phyloP scores from a whole-genome alignment of 106 monocot genomes.

The Dactylorhiza incarnata region DNA sequence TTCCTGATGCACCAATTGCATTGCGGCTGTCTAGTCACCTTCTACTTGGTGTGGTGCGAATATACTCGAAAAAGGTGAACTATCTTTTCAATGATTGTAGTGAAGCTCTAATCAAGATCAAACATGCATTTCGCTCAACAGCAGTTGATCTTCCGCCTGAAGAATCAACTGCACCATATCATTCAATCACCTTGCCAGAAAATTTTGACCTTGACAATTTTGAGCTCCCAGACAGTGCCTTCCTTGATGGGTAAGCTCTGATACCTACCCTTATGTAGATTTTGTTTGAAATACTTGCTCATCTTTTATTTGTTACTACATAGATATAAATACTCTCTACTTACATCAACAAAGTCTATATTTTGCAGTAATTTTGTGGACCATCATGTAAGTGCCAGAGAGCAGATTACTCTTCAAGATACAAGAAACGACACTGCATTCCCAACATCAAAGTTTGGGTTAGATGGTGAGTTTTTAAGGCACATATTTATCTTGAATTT shows the following conservation, averaged over 20 bases:
- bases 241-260: constrained; percentile 54
- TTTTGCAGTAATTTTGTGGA: constrained; percentile 80
- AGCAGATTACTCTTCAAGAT: constrained; percentile 99
- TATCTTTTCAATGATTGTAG: constrained; percentile 99
- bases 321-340: not conserved
- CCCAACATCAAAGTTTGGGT: constrained; percentile 81
- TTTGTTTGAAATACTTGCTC: not conserved
- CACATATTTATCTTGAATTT: not conserved
- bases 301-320: not conserved
- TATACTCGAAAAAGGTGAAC: constrained; percentile 98
- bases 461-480: constrained; percentile 32
- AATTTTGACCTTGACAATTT: constrained; percentile 99
- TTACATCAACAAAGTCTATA: not conserved
- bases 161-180: constrained; percentile 99
- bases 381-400: constrained; percentile 93
- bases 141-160: constrained; percentile 98
- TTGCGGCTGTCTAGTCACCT: constrained; percentile 97
- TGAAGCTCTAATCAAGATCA: constrained; percentile 91
- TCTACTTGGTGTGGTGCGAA: constrained; percentile 97
- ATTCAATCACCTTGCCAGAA: constrained; percentile 98
- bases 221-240: constrained; percentile 78
- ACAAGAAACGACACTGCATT: constrained; percentile 42
- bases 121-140: constrained; percentile 97
- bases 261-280: not conserved
- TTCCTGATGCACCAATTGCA: constrained; percentile 95